These are phyloP conservation scores for Sporothrix brunneoviolacea DNA, from an alignment of 2,329 filamentous ascomycete genomes.

Conservation along the genomic window DNA sequence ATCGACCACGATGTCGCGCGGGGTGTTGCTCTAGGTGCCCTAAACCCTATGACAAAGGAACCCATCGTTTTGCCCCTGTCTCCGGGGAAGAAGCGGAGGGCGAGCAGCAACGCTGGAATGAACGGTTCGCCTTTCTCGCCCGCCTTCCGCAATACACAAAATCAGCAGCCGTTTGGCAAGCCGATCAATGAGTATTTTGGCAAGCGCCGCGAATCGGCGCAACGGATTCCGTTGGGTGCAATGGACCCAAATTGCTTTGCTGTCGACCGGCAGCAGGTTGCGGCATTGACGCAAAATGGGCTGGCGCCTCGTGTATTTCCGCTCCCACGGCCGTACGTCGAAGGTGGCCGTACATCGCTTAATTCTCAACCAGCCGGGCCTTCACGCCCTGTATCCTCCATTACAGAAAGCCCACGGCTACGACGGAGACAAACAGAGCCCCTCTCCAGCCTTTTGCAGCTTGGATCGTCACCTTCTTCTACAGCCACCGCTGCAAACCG, in stretches of 20 bases:
- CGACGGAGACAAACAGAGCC: constrained; percentile 49
- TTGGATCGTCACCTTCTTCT: neutral
- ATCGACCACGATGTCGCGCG: constrained; percentile 63
- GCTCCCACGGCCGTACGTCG: constrained; percentile 50
- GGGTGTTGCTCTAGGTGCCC: constrained; percentile 70
- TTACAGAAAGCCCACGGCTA: constrained; percentile 31
- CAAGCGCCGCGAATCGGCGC: constrained; percentile 31
- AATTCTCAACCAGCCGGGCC: constrained; percentile 6
- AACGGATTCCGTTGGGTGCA: constrained; percentile 51
- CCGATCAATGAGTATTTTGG: constrained; percentile 52
- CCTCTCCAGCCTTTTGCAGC: constrained; percentile 36
- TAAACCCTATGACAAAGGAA: constrained; percentile 85
- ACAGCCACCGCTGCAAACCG: neutral
- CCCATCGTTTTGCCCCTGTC: constrained; percentile 40
- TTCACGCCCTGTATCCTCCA: constrained; percentile 18
- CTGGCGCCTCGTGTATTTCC: constrained; percentile 51
- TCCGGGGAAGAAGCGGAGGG: constrained; percentile 32
- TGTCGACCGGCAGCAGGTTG: constrained; percentile 42
- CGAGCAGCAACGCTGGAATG: constrained; percentile 26
- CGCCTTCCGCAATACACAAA: neutral
- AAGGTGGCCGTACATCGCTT: constrained; percentile 24
- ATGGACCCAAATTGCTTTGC: constrained; percentile 58
- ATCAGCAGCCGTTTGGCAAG: constrained; percentile 30
- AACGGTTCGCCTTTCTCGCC: constrained; percentile 18
- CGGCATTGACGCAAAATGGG: constrained; percentile 43